Evolutionary conservation across 768 basidiomycete species (phyloP).

Genomic region (Brasilioporus rufonigricans): DNA sequence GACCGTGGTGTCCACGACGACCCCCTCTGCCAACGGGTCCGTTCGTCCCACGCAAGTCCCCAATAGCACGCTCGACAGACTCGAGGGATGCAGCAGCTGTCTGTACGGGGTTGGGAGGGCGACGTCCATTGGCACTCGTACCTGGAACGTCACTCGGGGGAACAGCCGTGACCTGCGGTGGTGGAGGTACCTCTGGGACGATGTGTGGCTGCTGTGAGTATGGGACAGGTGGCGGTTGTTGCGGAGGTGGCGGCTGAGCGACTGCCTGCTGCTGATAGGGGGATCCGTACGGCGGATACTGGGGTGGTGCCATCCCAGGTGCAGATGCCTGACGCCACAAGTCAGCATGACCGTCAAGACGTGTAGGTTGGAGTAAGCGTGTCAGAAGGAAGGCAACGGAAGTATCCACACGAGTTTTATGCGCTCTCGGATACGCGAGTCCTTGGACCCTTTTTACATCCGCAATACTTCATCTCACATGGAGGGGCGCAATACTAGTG

Average conservation of each 20-base stretch:
- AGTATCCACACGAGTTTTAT: conserved; percentile 46
- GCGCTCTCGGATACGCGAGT: conserved; percentile 43
- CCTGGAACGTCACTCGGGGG: conserved; percentile 25
- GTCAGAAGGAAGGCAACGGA: conserved; percentile 67
- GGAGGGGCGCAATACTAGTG: background rate
- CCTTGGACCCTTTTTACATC: conserved; percentile 42
- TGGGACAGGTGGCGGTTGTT: conserved; percentile 27
- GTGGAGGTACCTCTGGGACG: conserved; percentile 26
- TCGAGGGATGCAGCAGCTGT: conserved; percentile 74
- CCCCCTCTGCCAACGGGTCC: conserved; percentile 39
- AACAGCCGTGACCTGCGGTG: conserved; percentile 15
- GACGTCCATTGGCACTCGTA: conserved; percentile 28
- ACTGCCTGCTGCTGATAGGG: conserved; percentile 33
- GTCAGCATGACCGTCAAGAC: conserved; percentile 9
- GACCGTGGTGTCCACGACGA: conserved; percentile 33
- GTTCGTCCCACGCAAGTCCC: conserved; percentile 44
- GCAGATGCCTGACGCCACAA: conserved; percentile 44
- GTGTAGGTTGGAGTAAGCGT: background rate
- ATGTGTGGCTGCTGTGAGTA: conserved; percentile 28
- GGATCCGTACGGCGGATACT: conserved; percentile 29
- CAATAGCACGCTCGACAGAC: conserved; percentile 60
- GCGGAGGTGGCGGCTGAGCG: conserved; percentile 31
- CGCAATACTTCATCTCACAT: conserved; percentile 44
- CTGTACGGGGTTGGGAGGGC: conserved; percentile 52
- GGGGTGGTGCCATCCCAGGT: conserved; percentile 35